Conservation (phyloP, 495 filamentous ascomycete species). For the Xylaria flabelliformis region DNA sequence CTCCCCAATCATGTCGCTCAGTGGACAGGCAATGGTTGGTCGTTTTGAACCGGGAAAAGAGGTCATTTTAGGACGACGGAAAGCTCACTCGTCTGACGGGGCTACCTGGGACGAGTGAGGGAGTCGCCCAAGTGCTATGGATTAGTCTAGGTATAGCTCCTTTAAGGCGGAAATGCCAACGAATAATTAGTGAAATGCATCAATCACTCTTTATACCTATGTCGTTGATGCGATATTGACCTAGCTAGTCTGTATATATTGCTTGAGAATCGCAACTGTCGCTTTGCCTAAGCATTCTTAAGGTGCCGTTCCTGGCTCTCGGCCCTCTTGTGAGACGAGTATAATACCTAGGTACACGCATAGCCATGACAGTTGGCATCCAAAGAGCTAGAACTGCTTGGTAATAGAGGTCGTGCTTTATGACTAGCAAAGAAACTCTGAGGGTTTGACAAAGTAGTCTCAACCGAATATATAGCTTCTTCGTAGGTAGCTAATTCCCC, state of each 20-base stretch:
- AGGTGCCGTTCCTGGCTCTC: background rate
- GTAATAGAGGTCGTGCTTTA: background rate
- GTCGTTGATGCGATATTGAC: background rate
- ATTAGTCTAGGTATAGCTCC: constrained; percentile 16
- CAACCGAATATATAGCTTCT: background rate
- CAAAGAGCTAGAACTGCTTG: background rate
- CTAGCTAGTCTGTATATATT: background rate
- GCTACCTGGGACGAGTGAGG: background rate
- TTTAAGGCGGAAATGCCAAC: constrained; percentile 15
- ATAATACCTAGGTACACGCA: background rate
- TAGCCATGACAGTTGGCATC: too few relatives aligned
- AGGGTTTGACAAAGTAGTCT: background rate
- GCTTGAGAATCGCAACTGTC: background rate
- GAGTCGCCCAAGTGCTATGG: constrained; percentile 1
- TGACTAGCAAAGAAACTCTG: background rate
- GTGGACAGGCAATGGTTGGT: background rate
- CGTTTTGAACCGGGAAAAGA: constrained; percentile 11
- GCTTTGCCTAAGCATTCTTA: background rate
- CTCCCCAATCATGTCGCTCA: background rate
- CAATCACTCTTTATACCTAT: background rate
- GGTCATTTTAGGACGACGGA: background rate
- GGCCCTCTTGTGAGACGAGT: background rate
- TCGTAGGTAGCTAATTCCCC: background rate
- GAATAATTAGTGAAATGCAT: constrained; percentile 16
- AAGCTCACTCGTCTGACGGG: constrained; percentile 2